Percentiles rank a stretch among this genome's conserved stretches.
phyloP scores from a whole-genome alignment of 768 basidiomycete species.

The Cystobasidiopsis lactophilus region DNA sequence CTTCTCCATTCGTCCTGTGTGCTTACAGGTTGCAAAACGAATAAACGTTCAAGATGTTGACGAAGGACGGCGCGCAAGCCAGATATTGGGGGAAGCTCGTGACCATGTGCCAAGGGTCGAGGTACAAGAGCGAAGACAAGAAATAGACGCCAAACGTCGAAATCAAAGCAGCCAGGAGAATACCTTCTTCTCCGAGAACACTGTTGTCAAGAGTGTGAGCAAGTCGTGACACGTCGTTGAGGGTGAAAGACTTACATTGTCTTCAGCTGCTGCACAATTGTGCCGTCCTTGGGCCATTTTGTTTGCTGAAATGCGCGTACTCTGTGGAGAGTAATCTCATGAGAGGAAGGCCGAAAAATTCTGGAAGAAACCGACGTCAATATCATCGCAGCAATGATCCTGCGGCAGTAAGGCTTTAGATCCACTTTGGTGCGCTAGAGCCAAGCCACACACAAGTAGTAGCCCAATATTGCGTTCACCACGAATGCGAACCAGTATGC shows the following conservation, averaged over 20 bases:
- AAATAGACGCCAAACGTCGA: slow-evolving; percentile 52
- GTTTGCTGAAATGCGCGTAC: slow-evolving; percentile 9
- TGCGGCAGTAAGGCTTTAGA: no score
- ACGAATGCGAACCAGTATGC: slow-evolving; percentile 36
- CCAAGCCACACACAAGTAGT: slow-evolving; percentile 33
- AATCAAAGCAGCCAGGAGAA: slow-evolving; percentile 63
- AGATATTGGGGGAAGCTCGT: slow-evolving; percentile 81
- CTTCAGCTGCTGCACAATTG: slow-evolving; percentile 30
- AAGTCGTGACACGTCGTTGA: no score
- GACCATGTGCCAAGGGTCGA: slow-evolving; percentile 96
- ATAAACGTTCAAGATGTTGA: slow-evolving; percentile 43
- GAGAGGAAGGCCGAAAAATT: no score
- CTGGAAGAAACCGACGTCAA: no score
- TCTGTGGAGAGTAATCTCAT: no score
- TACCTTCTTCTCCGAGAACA: slow-evolving; percentile 53
- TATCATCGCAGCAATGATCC: neutral
- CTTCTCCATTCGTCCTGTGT: no score
- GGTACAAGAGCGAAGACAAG: slow-evolving; percentile 18
- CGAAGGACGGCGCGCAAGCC: slow-evolving; percentile 73
- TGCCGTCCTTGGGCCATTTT: neutral
- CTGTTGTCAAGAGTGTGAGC: no score
- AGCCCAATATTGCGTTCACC: slow-evolving; percentile 58
- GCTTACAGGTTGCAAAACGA: no score
- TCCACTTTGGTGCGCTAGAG: no score
- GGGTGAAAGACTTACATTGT: no score